Percentiles rank a stretch among this genome's conserved stretches.
These are phyloP conservation scores for Henckelia pumila DNA, from an alignment of 257 asterid species.

Conservation along the genomic window DNA sequence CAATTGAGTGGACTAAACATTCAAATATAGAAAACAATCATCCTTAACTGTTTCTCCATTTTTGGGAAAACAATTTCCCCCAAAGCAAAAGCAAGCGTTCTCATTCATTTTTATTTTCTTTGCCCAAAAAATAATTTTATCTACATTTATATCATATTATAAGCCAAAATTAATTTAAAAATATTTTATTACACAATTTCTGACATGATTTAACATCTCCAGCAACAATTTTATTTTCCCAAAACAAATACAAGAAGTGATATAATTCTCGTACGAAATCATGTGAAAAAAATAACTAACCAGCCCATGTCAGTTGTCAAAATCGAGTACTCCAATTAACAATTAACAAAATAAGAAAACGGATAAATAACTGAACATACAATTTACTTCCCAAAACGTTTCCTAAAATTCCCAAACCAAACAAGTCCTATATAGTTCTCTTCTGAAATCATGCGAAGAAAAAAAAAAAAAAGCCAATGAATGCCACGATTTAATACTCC, in stretches of 20 bases:
- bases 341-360: no score
- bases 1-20: background rate
- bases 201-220: background rate
- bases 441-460: background rate
- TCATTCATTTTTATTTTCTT: no score
- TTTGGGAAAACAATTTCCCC: background rate
- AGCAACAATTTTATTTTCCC: no score
- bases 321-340: background rate
- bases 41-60: no score
- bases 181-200: no score
- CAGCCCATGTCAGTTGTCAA: background rate
- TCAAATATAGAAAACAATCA: background rate
- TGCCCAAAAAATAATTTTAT: no score
- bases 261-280: background rate
- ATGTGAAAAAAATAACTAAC: background rate
- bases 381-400: background rate
- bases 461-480: conserved; percentile 7
- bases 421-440: background rate
- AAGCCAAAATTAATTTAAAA: no score
- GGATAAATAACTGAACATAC: no score
- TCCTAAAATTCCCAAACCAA: background rate
- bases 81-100: background rate
- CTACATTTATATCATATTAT: no score
- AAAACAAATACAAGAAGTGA: no score
- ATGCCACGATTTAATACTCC: conserved; percentile 4